These are phyloP conservation scores for Eucalyptus regnans DNA, from an alignment of 345 rosid genomes.

Conservation along the genomic window DNA sequence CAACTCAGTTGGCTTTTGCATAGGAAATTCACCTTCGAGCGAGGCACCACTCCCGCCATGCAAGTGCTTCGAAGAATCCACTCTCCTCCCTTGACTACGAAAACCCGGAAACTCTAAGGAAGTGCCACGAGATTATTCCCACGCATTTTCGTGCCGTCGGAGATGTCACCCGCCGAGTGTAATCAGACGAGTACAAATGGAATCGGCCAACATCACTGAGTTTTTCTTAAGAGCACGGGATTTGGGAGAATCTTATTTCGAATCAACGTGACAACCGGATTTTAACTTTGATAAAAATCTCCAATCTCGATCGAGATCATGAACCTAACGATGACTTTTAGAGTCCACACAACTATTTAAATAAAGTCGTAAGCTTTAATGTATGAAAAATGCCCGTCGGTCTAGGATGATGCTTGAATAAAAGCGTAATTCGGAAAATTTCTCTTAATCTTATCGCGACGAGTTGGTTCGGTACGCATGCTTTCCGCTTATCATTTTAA, in stretches of 20 bases:
- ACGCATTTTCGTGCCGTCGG: neutral
- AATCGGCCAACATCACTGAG: neutral
- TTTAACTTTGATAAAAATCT: neutral
- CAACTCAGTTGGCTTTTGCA: neutral
- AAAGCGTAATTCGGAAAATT: neutral
- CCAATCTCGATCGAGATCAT: neutral
- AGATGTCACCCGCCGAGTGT: neutral
- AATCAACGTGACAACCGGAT: rapidly evolving
- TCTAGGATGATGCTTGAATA: neutral
- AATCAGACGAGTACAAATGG: neutral
- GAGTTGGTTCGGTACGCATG: neutral
- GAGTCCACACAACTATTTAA: rapidly evolving
- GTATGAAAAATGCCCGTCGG: neutral
- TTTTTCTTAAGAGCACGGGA: neutral
- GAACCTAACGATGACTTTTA: neutral
- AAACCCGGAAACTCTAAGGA: neutral
- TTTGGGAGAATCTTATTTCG: neutral
- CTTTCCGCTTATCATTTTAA: neutral
- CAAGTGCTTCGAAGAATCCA: neutral
- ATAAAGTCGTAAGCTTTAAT: neutral
- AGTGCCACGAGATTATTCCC: neutral
- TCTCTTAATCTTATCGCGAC: neutral
- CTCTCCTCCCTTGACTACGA: neutral
- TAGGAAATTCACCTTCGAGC: neutral
- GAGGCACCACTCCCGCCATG: neutral